A percentile compares a stretch with the other conserved stretches of the same genome.
These are phyloP conservation scores for Streptanthus diversifolius DNA, from an alignment of 345 rosid species.

Conservation along the genomic window DNA sequence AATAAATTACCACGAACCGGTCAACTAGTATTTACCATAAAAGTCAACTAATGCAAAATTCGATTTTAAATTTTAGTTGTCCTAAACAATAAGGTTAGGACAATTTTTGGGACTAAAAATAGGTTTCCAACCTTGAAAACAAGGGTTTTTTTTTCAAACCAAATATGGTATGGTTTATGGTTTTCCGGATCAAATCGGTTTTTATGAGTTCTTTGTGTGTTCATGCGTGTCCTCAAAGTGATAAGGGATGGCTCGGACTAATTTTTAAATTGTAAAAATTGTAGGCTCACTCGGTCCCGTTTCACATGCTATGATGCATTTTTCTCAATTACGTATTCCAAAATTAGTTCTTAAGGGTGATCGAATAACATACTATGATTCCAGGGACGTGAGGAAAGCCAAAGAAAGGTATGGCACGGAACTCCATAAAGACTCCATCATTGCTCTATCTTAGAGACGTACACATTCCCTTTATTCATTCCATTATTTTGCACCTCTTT, in stretches of 20 bases:
- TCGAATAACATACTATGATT: background rate
- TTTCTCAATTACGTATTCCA: background rate
- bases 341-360: background rate
- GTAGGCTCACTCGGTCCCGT: background rate
- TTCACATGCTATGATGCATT: background rate
- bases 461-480: no score
- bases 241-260: no score
- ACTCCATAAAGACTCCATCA: conserved; percentile 41
- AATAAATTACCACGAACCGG: background rate
- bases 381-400: background rate
- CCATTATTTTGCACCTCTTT: no score
- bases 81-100: background rate
- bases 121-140: background rate
- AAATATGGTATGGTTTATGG: background rate
- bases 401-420: conserved; percentile 33
- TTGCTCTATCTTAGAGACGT: background rate
- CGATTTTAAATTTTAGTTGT: background rate
- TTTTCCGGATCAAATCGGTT: background rate
- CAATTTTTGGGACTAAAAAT: background rate
- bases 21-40: background rate
- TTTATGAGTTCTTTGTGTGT: no score
- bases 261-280: no score
- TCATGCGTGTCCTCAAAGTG: no score
- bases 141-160: background rate
- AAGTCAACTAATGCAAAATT: background rate